These are phyloP conservation scores for Aspergillus novofumigatus DNA, from an alignment of 2,329 filamentous ascomycete genomes.

Conservation along the genomic window DNA sequence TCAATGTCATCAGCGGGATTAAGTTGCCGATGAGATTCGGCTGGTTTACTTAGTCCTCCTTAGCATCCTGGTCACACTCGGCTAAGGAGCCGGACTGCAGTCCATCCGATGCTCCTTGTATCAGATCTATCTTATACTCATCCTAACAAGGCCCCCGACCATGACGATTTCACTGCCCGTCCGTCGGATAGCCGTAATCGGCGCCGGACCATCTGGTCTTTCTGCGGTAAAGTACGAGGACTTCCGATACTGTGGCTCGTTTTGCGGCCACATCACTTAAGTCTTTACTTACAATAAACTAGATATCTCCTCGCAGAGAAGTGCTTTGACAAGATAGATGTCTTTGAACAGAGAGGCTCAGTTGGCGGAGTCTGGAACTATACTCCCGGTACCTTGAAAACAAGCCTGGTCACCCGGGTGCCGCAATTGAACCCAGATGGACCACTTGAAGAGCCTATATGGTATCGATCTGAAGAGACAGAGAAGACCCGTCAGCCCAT, in stretches of 20 bases:
- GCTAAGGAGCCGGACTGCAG: too few species aligned
- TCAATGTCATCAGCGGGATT: background rate
- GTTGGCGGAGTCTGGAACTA: slow-evolving; percentile 88
- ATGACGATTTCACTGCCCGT: slow-evolving; percentile 21
- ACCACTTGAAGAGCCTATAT: slow-evolving; percentile 61
- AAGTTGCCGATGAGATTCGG: background rate
- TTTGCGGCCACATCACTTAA: background rate
- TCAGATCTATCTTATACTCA: background rate
- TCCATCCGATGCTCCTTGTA: background rate
- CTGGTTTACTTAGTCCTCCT: background rate
- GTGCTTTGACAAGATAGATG: slow-evolving; percentile 63
- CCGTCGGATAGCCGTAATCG: slow-evolving; percentile 66
- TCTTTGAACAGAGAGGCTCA: slow-evolving; percentile 76
- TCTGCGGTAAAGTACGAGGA: slow-evolving; percentile 62
- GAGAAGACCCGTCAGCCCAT: slow-evolving; percentile 42
- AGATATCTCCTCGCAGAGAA: slow-evolving; percentile 70
- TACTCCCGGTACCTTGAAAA: slow-evolving; percentile 48
- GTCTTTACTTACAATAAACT: slow-evolving; percentile 16
- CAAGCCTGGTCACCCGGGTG: slow-evolving; percentile 44
- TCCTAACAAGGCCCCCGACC: background rate
- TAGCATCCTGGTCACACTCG: too few species aligned
- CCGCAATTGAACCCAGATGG: slow-evolving; percentile 65
- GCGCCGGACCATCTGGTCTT: slow-evolving; percentile 76
- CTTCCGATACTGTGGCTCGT: background rate
- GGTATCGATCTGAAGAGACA: slow-evolving; percentile 30